phyloP scores from a whole-genome alignment of 495 filamentous ascomycete species.

The Hyphodiscus hymeniophilus region DNA sequence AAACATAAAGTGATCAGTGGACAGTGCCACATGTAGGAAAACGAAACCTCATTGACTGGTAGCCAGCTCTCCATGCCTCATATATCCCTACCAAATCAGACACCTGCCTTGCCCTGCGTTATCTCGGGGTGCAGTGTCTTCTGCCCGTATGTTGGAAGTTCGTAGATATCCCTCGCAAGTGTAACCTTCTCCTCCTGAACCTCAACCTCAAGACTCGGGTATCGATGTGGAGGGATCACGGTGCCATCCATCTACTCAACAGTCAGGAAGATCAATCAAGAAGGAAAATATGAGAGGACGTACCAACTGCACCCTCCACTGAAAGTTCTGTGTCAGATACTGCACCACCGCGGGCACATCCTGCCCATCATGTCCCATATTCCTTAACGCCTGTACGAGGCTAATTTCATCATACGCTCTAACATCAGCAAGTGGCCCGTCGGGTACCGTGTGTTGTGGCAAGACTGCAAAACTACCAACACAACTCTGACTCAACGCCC shows the following conservation, averaged over 20 bases:
- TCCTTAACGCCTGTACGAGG: slow-evolving; percentile 5
- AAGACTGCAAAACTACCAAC: slow-evolving; percentile 52
- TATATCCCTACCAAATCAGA: background rate
- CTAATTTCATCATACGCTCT: slow-evolving; percentile 9
- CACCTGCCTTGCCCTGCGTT: slow-evolving; percentile 16
- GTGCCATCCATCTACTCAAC: slow-evolving; percentile 14
- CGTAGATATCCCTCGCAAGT: background rate
- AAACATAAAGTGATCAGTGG: too few species aligned
- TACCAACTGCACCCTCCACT: slow-evolving; percentile 29
- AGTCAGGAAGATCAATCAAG: background rate
- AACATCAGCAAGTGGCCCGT: slow-evolving; percentile 6
- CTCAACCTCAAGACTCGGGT: slow-evolving; percentile 9
- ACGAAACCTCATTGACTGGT: too few species aligned
- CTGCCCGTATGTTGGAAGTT: slow-evolving; percentile 19
- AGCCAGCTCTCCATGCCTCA: background rate
- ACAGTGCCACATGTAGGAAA: too few species aligned
- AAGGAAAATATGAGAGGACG: slow-evolving; percentile 4
- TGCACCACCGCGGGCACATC: slow-evolving; percentile 29
- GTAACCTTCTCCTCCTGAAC: slow-evolving; percentile 17
- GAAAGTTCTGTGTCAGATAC: slow-evolving; percentile 37
- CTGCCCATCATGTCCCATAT: slow-evolving; percentile 26
- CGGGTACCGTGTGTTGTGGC: background rate
- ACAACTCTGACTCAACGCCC: slow-evolving; percentile 35
- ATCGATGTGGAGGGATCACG: background rate
- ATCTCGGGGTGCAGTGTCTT: slow-evolving; percentile 14